Base-by-base conservation (phyloP, 1,139 yeast species). In the Martiniozyma asiatica region DNA sequence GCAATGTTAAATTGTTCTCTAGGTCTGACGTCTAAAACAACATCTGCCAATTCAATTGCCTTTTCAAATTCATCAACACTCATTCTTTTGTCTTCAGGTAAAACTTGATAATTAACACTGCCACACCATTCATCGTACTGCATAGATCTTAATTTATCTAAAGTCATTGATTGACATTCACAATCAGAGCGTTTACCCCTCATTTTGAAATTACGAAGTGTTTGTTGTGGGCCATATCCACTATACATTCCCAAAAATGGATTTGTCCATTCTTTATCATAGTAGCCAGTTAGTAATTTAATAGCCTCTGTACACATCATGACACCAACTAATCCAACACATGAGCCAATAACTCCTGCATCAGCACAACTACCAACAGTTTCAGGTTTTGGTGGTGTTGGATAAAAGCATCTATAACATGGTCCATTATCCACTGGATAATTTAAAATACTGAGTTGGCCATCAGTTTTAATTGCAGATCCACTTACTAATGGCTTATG, bases 291-390 rank as follows among this genome's bases (percentile, higher is more conserved):
- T 5, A 84, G 44, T 2, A 87, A 59, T 47, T 89, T 87, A 27
- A 92, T 65, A 0, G 94, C 65, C 47, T 92, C 98, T 20, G 80
- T 58, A 0, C 95, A 93, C 79, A 92, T 92, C 60, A 81, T 64
- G 0, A 75, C 63, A 4, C 99, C 99, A 50, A 89, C 72, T 1
- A 85, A 47, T 0, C 98, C 99, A 29, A 92, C 93, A 6, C 89
- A 92, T 0, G 98, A 95, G 0, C 98, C 98, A 14, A 92, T 55
- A 1, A 92, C 94, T 4, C 99, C 99, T 3, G 94, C 94, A 52
- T 85, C 97, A 8, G 84, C 72, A 47, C 99, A 92, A 0, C 94
- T 69, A 1, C 87, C 68, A 0, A 87, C 85, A 2, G 82, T 64
- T 33, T 71, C 74, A 1, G 94, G 80, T 0, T 92, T 75, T 0